Evolutionary conservation across 108 stramenopile species (phyloP), one percentile per base, ranked within the genome.

Genomic region (Discostella stelligeroides): DNA sequence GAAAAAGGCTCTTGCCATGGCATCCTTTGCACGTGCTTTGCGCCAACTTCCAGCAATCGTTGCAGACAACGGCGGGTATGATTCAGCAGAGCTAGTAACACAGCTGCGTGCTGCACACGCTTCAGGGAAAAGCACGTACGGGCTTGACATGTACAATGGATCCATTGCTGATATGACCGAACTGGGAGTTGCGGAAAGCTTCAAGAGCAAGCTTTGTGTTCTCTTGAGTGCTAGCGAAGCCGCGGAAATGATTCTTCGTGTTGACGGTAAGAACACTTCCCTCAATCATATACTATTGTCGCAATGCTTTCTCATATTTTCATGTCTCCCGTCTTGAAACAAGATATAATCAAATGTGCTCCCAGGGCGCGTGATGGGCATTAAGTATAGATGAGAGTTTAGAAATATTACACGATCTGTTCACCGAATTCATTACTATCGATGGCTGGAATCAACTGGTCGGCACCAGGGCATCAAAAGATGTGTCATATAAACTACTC

Each of bases 21-120:
- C 97, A 57, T 89, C 96, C 24, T 99, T 97, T 84, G 95, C 98
- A 64, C 81, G 85, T 29, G 98, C 98, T 7, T 88, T 98, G 23
- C 86, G 97, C 15, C 91, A 96, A 68, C 82, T 99, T 49, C 99
- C 99, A 2, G 88, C 95, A 64, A 99, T 98, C 66, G 92, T 99
- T 7, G 99, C 99, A 11, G 99, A 99, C 82, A 99, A 99, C 79
- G 98, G 96, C n/a, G 99, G 99, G 17, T 98, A 95, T 78, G 99
- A 99, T 77, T 90, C 96, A 23, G 95, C 96, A 23, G 97, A 98
- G 60, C 82, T 99, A 20, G 93, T 99, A n/a, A 91, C 95, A 23
- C 90, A 97, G 68, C 81, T 98, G 23, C 88, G 95, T 25, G 97
- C 97, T 0, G 95, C 95, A 10, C 98, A 98, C 76, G 91, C 92